Evolutionary conservation across 2,329 filamentous ascomycete species (phyloP).

Genomic region (Colletotrichum falcatum): DNA sequence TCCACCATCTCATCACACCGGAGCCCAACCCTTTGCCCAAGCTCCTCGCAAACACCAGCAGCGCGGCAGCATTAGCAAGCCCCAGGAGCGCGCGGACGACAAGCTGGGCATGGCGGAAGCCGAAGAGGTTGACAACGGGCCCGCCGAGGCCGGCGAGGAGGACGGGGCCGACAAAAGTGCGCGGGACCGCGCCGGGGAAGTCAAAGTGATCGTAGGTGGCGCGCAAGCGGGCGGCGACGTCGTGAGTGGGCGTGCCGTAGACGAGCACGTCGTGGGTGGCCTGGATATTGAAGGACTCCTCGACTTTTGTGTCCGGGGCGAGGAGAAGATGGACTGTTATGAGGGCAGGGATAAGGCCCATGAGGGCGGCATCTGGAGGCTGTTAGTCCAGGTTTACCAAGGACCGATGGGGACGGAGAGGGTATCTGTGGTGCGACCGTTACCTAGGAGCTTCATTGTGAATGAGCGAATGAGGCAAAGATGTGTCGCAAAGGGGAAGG

Average conservation of each 20-base stretch:
- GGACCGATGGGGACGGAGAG: no score
- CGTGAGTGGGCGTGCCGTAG: constrained; percentile 77
- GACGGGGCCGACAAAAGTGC: constrained; percentile 88
- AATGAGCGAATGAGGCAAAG: background rate
- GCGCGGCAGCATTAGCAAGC: constrained; percentile 75
- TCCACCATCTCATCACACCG: constrained; percentile 81
- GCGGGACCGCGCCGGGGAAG: constrained; percentile 91
- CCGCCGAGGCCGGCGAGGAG: constrained; percentile 79
- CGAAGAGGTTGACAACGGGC: constrained; percentile 70
- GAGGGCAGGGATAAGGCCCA: constrained; percentile 70
- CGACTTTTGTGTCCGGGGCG: constrained; percentile 95
- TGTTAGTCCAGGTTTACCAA: constrained; percentile 22
- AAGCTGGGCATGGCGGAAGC: constrained; percentile 67
- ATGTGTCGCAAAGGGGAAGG: background rate
- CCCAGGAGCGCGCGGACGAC: constrained; percentile 83
- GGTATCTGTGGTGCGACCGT: background rate
- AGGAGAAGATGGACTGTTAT: constrained; percentile 77
- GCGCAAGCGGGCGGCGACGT: constrained; percentile 66
- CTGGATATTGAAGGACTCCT: constrained; percentile 98
- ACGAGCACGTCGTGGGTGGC: constrained; percentile 89
- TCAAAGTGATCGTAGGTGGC: constrained; percentile 86
- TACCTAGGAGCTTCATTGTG: constrained; percentile 45
- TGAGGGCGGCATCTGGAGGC: constrained; percentile 58
- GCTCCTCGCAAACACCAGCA: constrained; percentile 74
- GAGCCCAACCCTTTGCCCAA: constrained; percentile 77